phyloP scores from a whole-genome alignment of 371 early-diverging fungal species.

The Chytridium lagenaria region DNA sequence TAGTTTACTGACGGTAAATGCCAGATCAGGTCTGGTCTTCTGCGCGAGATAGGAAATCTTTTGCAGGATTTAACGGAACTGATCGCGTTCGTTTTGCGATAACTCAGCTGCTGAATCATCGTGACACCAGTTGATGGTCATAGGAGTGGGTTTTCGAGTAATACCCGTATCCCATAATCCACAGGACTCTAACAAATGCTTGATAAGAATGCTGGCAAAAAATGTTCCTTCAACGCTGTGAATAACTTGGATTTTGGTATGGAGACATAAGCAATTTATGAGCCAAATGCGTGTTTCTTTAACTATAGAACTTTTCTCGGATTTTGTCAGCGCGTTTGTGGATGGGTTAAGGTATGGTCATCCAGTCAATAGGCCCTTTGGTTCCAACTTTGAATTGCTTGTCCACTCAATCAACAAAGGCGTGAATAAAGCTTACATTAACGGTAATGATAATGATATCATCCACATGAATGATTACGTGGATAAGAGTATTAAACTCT shows the following conservation, averaged over 20 bases:
- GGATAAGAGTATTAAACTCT: not conserved
- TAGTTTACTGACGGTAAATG: too few relatives aligned
- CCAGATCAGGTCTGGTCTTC: too few relatives aligned
- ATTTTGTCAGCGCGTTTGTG: too few relatives aligned
- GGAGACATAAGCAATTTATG: too few relatives aligned
- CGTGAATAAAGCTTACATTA: not conserved
- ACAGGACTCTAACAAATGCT: slow-evolving; percentile 14
- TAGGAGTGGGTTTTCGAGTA: slow-evolving; percentile 21
- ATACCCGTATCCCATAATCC: slow-evolving; percentile 12
- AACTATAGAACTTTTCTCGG: too few relatives aligned
- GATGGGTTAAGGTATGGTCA: too few relatives aligned
- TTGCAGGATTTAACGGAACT: too few relatives aligned
- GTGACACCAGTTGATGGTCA: slow-evolving; percentile 28
- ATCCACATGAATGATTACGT: slow-evolving; percentile 19
- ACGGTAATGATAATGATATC: slow-evolving; percentile 21
- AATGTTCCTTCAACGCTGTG: not conserved
- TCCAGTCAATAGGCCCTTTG: not conserved
- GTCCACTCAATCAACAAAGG: not conserved
- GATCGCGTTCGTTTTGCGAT: too few relatives aligned
- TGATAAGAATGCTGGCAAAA: not conserved
- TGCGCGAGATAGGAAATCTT: too few relatives aligned
- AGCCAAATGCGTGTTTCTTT: too few relatives aligned
- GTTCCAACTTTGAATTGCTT: slow-evolving; percentile 13
- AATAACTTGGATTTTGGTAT: slow-evolving; percentile 13
- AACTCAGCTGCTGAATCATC: too few relatives aligned